A percentile compares a stretch with the other conserved stretches of the same genome.
Evolutionary conservation across 2,329 filamentous ascomycete species (phyloP).

Genomic region (Beauveria asiatica): DNA sequence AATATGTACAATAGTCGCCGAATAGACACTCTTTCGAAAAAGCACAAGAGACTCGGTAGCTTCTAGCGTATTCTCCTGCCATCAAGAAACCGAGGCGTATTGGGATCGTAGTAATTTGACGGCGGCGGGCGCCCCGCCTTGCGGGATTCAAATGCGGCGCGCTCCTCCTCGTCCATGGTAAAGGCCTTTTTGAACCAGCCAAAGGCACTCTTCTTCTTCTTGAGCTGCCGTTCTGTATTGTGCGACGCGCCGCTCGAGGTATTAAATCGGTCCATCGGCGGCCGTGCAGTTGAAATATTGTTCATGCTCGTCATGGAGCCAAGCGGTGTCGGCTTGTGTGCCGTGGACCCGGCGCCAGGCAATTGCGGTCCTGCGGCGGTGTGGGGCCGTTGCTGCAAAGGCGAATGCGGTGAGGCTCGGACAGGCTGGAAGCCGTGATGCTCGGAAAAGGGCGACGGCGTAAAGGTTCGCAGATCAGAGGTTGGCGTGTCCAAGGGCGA

Average conservation of each 20-base stretch:
- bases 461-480: conserved; percentile 29
- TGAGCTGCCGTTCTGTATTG: conserved; percentile 35
- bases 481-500: conserved; percentile 24
- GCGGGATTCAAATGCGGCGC: conserved; percentile 48
- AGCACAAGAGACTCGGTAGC: conserved; percentile 1
- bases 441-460: conserved; percentile 43
- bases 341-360: conserved; percentile 29
- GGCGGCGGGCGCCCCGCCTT: conserved; percentile 33
- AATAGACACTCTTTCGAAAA: neutral
- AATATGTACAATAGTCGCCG: neutral
- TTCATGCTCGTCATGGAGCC: conserved; percentile 50
- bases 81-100: conserved; percentile 47
- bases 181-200: conserved; percentile 63
- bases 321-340: conserved; percentile 44
- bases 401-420: conserved; percentile 54
- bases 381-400: conserved; percentile 51
- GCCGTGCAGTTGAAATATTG: conserved; percentile 40
- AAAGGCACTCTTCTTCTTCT: conserved; percentile 58
- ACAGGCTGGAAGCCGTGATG: conserved; percentile 54
- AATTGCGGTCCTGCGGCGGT: conserved; percentile 32
- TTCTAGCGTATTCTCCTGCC: conserved; percentile 38
- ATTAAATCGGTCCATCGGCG: conserved; percentile 27
- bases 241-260: conserved; percentile 20
- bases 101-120: conserved; percentile 39
- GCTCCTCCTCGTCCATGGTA: conserved; percentile 55